Conservation (phyloP, 306 rosid genomes). For the Vachellia pachyceras region DNA sequence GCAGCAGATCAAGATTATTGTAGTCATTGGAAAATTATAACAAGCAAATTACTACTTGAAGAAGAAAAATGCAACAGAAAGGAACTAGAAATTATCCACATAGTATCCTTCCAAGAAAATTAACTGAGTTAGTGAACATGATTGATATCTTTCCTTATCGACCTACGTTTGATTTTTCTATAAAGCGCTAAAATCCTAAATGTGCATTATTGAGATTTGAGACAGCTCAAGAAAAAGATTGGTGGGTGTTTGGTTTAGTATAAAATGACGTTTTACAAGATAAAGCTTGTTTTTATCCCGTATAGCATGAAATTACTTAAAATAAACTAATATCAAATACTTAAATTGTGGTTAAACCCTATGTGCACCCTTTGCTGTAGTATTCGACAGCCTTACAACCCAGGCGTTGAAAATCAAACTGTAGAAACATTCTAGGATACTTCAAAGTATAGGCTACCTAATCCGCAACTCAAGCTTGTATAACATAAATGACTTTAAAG, state of each 20-base stretch:
- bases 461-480: neutral
- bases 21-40: neutral
- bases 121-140: neutral
- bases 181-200: neutral
- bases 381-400: neutral
- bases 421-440: neutral
- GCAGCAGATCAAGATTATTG: conserved; percentile 12
- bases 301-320: too few species aligned
- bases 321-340: too few species aligned
- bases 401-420: neutral
- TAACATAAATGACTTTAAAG: conserved; percentile 5
- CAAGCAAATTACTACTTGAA: neutral
- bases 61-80: conserved; percentile 20
- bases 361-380: neutral
- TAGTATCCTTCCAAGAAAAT: neutral
- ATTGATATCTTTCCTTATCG: neutral
- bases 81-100: neutral
- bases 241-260: too few species aligned
- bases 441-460: neutral
- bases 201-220: neutral
- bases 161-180: neutral
- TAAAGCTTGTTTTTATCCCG: too few species aligned
- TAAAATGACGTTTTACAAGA: too few species aligned
- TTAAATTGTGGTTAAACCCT: neutral
- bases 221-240: neutral